A percentile compares a stretch with the other conserved stretches of the same genome.
Evolutionary conservation across 2,329 filamentous ascomycete species (phyloP).

Genomic region (Clonostachys solani): DNA sequence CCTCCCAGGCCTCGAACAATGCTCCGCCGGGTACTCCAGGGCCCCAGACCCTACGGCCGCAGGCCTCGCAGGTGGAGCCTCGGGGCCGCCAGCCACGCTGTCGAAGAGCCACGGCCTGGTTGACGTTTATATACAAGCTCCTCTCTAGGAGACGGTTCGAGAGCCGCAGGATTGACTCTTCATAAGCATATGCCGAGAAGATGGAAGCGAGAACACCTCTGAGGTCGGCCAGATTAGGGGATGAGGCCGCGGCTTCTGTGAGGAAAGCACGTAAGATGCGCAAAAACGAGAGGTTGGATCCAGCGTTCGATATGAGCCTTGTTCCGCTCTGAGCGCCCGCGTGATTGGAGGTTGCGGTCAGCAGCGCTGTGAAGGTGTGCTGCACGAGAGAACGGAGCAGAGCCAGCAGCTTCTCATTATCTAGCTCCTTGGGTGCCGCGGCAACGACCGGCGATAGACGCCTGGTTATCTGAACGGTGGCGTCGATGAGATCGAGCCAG

Average conservation of each 20-base stretch:
- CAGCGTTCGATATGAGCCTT: constrained; percentile 27
- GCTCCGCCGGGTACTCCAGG: constrained; percentile 69
- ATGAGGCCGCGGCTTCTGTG: constrained; percentile 72
- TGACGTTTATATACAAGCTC: constrained; percentile 81
- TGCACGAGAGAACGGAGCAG: constrained; percentile 79
- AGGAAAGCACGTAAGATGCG: constrained; percentile 87
- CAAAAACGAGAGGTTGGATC: constrained; percentile 73
- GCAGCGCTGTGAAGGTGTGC: constrained; percentile 81
- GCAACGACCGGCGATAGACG: constrained; percentile 55
- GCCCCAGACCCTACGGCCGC: constrained; percentile 80
- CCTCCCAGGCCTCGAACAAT: constrained; percentile 81
- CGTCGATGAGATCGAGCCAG: constrained; percentile 59
- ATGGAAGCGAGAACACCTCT: constrained; percentile 82
- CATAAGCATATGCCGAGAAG: constrained; percentile 93
- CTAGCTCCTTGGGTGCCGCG: constrained; percentile 24
- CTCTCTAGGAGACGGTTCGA: constrained; percentile 85
- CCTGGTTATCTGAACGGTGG: constrained; percentile 59
- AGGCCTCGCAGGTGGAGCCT: constrained; percentile 84
- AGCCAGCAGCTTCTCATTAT: constrained; percentile 57
- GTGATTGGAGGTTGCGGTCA: constrained; percentile 66
- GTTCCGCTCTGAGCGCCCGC: constrained; percentile 22
- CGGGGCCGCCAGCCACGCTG: constrained; percentile 86
- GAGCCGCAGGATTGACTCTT: constrained; percentile 81
- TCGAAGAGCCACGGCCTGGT: constrained; percentile 67
- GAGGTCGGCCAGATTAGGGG: constrained; percentile 82